Conservation (phyloP, 2,329 filamentous ascomycete species). For the Calonectria crousiana region DNA sequence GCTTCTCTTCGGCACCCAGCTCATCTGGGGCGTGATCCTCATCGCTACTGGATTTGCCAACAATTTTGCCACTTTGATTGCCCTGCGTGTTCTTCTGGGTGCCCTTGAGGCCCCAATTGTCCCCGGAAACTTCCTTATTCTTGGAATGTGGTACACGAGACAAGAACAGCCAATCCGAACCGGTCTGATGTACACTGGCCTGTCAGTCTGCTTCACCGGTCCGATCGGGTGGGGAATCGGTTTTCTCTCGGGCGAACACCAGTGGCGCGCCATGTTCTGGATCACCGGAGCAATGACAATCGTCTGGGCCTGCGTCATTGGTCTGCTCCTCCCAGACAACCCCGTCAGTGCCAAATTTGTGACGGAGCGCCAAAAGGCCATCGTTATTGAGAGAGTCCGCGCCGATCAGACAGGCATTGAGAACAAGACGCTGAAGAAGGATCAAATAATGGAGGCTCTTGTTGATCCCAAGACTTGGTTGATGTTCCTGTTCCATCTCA, state of each 20-base stretch:
- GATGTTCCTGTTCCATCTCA: constrained; percentile 63
- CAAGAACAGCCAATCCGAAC: constrained; percentile 42
- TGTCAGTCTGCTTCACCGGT: constrained; percentile 36
- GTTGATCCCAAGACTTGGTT: constrained; percentile 71
- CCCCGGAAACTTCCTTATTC: constrained; percentile 43
- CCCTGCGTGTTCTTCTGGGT: constrained; percentile 45
- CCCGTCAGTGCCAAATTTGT: constrained; percentile 64
- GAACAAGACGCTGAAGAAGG: constrained; percentile 61
- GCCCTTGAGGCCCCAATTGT: constrained; percentile 47
- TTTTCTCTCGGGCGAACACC: constrained; percentile 26
- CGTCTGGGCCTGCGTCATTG: constrained; percentile 66
- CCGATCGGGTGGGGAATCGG: constrained; percentile 38
- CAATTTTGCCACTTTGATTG: constrained; percentile 41
- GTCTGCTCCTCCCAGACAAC: constrained; percentile 64
- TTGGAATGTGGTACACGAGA: constrained; percentile 48
- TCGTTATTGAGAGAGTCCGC: constrained; percentile 61
- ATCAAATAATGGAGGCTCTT: constrained; percentile 59
- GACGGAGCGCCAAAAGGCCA: constrained; percentile 57
- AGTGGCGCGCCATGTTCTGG: constrained; percentile 38
- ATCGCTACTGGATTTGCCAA: constrained; percentile 45
- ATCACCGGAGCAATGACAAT: constrained; percentile 42
- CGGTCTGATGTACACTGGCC: constrained; percentile 41
- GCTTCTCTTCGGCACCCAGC: constrained; percentile 40
- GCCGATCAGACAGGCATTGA: constrained; percentile 63
- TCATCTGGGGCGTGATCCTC: constrained; percentile 45